Percentiles rank a stretch among this genome's conserved stretches.
These are phyloP conservation scores for Xylaria grammica DNA, from an alignment of 495 filamentous ascomycete genomes.

Conservation along the genomic window DNA sequence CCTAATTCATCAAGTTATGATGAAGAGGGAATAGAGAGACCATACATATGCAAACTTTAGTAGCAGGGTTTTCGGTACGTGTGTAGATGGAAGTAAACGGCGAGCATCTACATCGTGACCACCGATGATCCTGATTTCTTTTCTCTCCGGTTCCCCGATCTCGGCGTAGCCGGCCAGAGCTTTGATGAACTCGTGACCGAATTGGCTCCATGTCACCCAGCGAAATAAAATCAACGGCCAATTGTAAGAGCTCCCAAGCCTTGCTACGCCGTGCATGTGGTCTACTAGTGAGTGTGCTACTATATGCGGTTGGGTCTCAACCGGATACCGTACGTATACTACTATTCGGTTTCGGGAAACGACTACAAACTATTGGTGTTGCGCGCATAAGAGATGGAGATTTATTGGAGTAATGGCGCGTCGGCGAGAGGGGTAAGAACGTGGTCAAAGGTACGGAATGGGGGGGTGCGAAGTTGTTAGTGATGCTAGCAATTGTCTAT, in stretches of 20 bases:
- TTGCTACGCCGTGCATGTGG: background rate
- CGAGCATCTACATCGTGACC: too few species aligned
- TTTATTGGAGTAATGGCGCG: slow-evolving; percentile 10
- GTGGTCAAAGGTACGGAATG: background rate
- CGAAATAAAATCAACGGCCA: background rate
- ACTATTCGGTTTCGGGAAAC: background rate
- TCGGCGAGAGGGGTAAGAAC: slow-evolving; percentile 14
- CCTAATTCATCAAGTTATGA: background rate
- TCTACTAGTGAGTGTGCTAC: background rate
- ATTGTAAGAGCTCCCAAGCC: background rate
- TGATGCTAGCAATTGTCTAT: background rate
- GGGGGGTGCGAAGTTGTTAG: background rate
- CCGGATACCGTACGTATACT: background rate
- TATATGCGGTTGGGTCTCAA: background rate
- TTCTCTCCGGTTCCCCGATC: too few species aligned
- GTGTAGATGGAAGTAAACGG: background rate
- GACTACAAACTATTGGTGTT: slow-evolving; percentile 9
- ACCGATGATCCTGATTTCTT: too few species aligned
- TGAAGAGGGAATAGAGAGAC: background rate
- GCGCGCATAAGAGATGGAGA: background rate
- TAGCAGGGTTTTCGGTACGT: background rate
- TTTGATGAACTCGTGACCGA: too few species aligned
- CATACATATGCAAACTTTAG: background rate
- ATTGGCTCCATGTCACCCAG: too few species aligned
- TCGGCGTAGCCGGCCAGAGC: too few species aligned